These are phyloP conservation scores for Boletus reticuloceps DNA, from an alignment of 768 basidiomycete species.

Conservation along the genomic window DNA sequence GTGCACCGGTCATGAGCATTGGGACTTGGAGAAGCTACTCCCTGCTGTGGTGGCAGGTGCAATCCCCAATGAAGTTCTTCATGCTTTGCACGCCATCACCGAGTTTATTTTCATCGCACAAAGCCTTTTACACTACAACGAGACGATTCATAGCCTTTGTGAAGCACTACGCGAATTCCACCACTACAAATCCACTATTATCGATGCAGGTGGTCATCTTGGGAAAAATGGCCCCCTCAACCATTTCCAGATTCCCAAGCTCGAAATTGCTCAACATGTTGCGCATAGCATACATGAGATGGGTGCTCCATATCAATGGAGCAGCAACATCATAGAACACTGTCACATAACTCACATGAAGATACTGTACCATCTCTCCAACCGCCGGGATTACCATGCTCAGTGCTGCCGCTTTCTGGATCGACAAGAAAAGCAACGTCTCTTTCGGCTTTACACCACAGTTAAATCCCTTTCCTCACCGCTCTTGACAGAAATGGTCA, in stretches of 20 bases:
- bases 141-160: neutral
- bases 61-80: slow-evolving; percentile 28
- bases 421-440: neutral
- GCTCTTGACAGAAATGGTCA: no score
- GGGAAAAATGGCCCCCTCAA: slow-evolving; percentile 5
- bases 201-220: neutral
- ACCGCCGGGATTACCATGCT: neutral
- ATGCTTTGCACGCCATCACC: slow-evolving; percentile 33
- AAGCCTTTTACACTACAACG: neutral
- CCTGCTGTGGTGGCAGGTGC: slow-evolving; percentile 1
- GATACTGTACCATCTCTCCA: slow-evolving; percentile 1
- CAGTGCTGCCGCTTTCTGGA: slow-evolving; percentile 12
- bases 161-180: slow-evolving; percentile 8
- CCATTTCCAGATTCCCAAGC: slow-evolving; percentile 11
- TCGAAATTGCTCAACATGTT: slow-evolving; percentile 23
- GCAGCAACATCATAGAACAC: slow-evolving; percentile 8
- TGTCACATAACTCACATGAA: slow-evolving; percentile 12
- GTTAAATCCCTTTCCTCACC: no score
- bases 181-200: slow-evolving; percentile 7
- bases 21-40: slow-evolving; percentile 5
- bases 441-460: neutral
- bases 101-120: slow-evolving; percentile 41
- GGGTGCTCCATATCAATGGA: slow-evolving; percentile 28
- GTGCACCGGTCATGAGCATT: neutral
- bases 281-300: slow-evolving; percentile 22